Conservation (phyloP, 768 basidiomycete genomes). For the Xerocomus spinulosus region DNA sequence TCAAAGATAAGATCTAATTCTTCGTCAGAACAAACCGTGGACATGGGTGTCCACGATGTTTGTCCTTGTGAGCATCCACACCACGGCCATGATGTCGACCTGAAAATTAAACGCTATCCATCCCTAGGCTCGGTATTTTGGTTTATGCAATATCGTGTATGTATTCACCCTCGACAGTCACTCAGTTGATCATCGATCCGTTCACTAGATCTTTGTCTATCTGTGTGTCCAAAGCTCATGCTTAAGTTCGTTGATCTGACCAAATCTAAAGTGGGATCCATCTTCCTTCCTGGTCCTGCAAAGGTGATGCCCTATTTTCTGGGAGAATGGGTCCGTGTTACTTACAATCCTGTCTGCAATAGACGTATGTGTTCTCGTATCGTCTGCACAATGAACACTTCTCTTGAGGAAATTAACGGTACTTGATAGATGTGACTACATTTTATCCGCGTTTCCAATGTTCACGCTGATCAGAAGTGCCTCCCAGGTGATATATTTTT, state of each 20-base stretch:
- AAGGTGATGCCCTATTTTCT: not conserved
- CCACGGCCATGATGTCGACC: not conserved
- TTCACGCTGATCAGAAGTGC: not conserved
- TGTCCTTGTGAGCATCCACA: not conserved
- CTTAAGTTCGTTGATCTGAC: not conserved
- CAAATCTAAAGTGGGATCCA: not conserved
- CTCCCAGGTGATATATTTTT: not conserved
- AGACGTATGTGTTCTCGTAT: not conserved
- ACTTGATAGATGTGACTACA: not conserved
- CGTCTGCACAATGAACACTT: not conserved
- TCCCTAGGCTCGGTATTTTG: not conserved
- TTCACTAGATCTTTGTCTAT: not conserved
- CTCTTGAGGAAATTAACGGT: not conserved
- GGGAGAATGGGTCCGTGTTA: not conserved
- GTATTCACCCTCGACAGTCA: not conserved
- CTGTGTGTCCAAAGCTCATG: not conserved
- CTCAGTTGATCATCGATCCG: not conserved
- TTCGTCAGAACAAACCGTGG: not conserved
- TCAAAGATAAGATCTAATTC: not conserved
- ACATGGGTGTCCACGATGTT: slow-evolving; percentile 1
- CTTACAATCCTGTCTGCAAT: too few species aligned
- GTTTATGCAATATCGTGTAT: not conserved
- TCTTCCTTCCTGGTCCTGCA: not conserved
- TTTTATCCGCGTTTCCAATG: not conserved
- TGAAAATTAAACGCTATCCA: not conserved